phyloP scores from a whole-genome alignment of 257 asterid genomes.

The Parsonsia alboflavescens region DNA sequence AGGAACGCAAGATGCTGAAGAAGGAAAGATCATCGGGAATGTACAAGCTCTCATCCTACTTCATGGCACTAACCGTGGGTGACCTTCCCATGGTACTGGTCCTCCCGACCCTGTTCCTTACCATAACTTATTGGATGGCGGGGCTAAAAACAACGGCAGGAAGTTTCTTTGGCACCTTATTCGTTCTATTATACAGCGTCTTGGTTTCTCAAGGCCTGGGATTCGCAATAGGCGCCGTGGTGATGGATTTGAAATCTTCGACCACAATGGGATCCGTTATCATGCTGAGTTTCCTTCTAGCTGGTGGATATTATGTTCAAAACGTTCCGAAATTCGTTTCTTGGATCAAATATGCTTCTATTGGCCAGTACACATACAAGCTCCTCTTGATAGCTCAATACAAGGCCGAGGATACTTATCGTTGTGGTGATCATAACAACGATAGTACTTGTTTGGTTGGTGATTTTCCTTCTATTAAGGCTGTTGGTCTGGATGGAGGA shows the following conservation, averaged over 20 bases:
- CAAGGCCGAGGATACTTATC: constrained; percentile 38
- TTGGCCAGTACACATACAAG: constrained; percentile 54
- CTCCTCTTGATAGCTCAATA: constrained; percentile 54
- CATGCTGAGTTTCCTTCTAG: constrained; percentile 51
- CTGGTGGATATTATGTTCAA: constrained; percentile 62
- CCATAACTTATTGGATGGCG: constrained; percentile 73
- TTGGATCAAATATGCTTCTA: constrained; percentile 67
- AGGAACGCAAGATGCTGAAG: constrained; percentile 54
- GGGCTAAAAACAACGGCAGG: constrained; percentile 42
- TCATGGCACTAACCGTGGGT: constrained; percentile 63
- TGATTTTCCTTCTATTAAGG: constrained; percentile 49
- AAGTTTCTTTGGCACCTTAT: constrained; percentile 46
- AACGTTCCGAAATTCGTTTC: constrained; percentile 51
- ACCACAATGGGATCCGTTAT: constrained; percentile 52
- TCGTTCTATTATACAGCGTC: constrained; percentile 43
- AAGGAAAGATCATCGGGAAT: constrained; percentile 80
- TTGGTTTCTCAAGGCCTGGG: constrained; percentile 65
- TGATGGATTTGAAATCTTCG: constrained; percentile 61
- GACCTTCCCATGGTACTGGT: constrained; percentile 78
- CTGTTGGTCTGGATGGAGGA: constrained; percentile 46
- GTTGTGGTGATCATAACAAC: constrained; percentile 25
- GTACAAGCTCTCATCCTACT: constrained; percentile 78
- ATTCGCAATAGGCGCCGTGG: constrained; percentile 66
- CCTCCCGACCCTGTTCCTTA: constrained; percentile 59
- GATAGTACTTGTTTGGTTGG: constrained; percentile 37